phyloP scores from a whole-genome alignment of 257 asterid genomes.

The Gentiana dahurica region DNA sequence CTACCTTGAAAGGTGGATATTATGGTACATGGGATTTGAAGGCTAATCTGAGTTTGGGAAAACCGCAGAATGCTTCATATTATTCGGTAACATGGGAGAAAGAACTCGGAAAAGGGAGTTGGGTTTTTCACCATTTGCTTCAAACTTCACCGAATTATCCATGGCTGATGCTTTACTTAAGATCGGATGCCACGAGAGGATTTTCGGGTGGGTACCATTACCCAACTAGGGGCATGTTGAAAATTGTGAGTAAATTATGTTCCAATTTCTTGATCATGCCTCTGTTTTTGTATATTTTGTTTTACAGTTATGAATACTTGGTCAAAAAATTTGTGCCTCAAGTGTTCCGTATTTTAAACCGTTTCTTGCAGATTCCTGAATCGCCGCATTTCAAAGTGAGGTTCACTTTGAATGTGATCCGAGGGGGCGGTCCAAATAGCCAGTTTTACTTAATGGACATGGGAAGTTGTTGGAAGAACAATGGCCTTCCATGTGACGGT shows the following conservation, averaged over 20 bases:
- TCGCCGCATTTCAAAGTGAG: conserved; percentile 69
- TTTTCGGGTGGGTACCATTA: conserved; percentile 85
- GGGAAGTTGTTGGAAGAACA: conserved; percentile 98
- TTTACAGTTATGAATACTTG: not conserved
- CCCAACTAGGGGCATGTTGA: conserved; percentile 71
- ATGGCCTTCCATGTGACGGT: conserved; percentile 58
- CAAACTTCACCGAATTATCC: conserved; percentile 71
- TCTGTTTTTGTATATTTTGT: not conserved
- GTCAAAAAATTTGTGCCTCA: no score
- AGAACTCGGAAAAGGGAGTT: conserved; percentile 64
- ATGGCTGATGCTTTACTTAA: conserved; percentile 81
- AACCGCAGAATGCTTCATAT: conserved; percentile 27
- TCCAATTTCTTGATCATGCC: not conserved
- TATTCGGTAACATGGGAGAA: conserved; percentile 71
- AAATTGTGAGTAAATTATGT: conserved; percentile 38
- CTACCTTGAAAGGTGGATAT: conserved; percentile 47
- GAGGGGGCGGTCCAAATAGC: conserved; percentile 56
- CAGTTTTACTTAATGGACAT: conserved; percentile 79
- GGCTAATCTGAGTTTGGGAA: conserved; percentile 22
- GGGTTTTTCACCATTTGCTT: conserved; percentile 59
- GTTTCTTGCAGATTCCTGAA: conserved; percentile 50
- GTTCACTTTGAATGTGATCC: conserved; percentile 54
- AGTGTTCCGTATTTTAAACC: not conserved
- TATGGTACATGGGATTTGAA: conserved; percentile 67
- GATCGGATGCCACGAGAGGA: conserved; percentile 70